Evolutionary conservation across 2,329 filamentous ascomycete species (phyloP).

Genomic region (Elsinoe ampelina): DNA sequence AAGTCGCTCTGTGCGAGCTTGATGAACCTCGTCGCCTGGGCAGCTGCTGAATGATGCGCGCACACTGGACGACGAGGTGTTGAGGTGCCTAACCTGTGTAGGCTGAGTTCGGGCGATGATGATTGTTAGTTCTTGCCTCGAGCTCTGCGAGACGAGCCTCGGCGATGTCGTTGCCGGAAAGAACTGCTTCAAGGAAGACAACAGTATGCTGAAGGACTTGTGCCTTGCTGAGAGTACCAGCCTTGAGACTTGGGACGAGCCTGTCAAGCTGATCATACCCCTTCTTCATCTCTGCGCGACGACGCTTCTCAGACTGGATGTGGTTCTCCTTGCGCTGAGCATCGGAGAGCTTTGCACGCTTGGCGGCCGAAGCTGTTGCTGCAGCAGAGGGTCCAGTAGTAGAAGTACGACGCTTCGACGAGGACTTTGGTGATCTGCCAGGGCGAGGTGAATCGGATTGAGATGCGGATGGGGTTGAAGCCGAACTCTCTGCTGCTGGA

Average conservation of each 20-base stretch:
- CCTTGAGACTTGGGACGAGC: conserved; percentile 64
- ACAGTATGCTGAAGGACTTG: conserved; percentile 65
- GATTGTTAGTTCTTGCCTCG: neutral
- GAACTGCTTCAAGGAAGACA: conserved; percentile 66
- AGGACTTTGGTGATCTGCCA: neutral
- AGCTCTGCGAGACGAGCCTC: conserved; percentile 9
- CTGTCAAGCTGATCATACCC: conserved; percentile 73
- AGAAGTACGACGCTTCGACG: neutral
- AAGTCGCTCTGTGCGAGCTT: neutral
- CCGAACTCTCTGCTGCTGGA: neutral
- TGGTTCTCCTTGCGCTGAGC: conserved; percentile 79
- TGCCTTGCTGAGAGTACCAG: conserved; percentile 74
- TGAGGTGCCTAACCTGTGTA: neutral
- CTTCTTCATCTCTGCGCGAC: conserved; percentile 69
- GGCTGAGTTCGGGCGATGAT: neutral
- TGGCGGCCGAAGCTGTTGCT: neutral
- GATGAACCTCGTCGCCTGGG: neutral
- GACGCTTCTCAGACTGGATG: conserved; percentile 79
- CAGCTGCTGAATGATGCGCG: conserved; percentile 9
- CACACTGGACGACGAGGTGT: neutral
- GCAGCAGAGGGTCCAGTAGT: neutral
- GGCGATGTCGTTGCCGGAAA: conserved; percentile 51
- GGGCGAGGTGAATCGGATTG: conserved; percentile 1
- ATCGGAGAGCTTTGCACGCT: conserved; percentile 54
- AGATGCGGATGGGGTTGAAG: neutral